Percentiles rank a stretch among this genome's conserved stretches.
Evolutionary conservation across 1,284 basidiomycete genomes (phyloP).

Genomic region (Cryptococcus floricola): DNA sequence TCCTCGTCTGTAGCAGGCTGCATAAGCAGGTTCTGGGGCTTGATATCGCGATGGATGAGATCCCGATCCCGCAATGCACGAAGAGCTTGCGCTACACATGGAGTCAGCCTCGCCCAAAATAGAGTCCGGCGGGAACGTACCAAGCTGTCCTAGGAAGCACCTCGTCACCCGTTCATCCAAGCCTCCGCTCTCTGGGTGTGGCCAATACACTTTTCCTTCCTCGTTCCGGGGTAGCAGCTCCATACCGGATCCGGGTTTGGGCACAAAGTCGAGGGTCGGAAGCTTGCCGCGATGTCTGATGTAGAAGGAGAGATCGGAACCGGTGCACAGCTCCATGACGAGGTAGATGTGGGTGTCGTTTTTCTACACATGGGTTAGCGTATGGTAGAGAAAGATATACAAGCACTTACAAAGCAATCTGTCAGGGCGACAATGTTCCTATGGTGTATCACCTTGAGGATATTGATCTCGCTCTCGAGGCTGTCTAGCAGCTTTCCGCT

Average conservation of each 20-base stretch:
- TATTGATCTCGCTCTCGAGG: conserved; percentile 93
- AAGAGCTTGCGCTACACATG: conserved; percentile 70
- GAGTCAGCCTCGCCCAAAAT: neutral
- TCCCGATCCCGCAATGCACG: conserved; percentile 85
- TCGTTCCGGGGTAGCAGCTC: conserved; percentile 41
- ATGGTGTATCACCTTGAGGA: conserved; percentile 90
- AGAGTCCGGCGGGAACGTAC: conserved; percentile 51
- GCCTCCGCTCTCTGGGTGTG: conserved; percentile 85
- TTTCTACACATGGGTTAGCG: conserved; percentile 56
- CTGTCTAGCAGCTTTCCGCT: conserved; percentile 93
- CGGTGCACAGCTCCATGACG: conserved; percentile 95
- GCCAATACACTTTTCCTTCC: conserved; percentile 65
- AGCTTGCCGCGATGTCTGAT: conserved; percentile 90
- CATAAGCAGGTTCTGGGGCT: conserved; percentile 88
- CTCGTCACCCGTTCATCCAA: conserved; percentile 86
- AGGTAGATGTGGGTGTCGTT: conserved; percentile 92
- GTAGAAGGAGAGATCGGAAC: conserved; percentile 91
- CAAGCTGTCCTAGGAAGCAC: conserved; percentile 88
- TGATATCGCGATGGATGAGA: conserved; percentile 95
- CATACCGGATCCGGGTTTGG: conserved; percentile 53
- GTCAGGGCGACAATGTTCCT: conserved; percentile 88
- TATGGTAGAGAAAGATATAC: neutral
- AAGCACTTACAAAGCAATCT: conserved; percentile 70
- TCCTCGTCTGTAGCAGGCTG: conserved; percentile 77
- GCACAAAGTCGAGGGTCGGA: conserved; percentile 74